Evolutionary conservation across 129 eudicot species (phyloP), one percentile per base, ranked within the genome.

Genomic region (Lonicera japonica): DNA sequence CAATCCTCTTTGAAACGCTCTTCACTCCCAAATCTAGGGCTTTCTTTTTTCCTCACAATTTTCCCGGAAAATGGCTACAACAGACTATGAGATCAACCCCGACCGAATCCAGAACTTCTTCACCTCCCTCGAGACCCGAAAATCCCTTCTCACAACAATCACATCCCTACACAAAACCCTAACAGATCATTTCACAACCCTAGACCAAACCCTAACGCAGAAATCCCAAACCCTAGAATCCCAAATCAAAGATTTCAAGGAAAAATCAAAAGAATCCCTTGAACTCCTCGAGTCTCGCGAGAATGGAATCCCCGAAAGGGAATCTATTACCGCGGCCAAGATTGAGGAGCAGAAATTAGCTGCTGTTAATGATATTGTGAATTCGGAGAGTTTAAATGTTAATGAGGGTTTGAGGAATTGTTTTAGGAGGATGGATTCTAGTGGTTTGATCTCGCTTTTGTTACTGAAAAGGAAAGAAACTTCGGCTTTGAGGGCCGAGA

Each of bases 351-450:
- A 45, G 36, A 75, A 64, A 43, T 54, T 22, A 45, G 45, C 60
- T 36, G 79, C 65, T 3, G 47, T 80, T 12, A 67, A 58, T 54
- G 39, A 16, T 34, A 10, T 12, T 6, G 70, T 22, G 16, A 36
- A 36, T 55, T 16, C 1, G 67, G 61, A 16, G 60, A 19, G 67
- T 10, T 43, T 11, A 40, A n/a, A 7, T 47, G 43, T 67, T 60
- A 59, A 14, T 45, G 66, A 78, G 55, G 59, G 12, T 56, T 72
- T 80, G 76, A 74, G 39, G 69, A 51, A 52, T 63, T 60, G 25
- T 45, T 82, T 73, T 24, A 66, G 84, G 71, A 82, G 79, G 22
- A 82, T 78, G 88, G 84, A 82, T 60, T 41, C 51, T 4, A 18
- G 60, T 10, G 75, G 75, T 8, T 64, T 82, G 71, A 9, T 82